phyloP scores from a whole-genome alignment of 345 rosid species.

The Microcos paniculata region DNA sequence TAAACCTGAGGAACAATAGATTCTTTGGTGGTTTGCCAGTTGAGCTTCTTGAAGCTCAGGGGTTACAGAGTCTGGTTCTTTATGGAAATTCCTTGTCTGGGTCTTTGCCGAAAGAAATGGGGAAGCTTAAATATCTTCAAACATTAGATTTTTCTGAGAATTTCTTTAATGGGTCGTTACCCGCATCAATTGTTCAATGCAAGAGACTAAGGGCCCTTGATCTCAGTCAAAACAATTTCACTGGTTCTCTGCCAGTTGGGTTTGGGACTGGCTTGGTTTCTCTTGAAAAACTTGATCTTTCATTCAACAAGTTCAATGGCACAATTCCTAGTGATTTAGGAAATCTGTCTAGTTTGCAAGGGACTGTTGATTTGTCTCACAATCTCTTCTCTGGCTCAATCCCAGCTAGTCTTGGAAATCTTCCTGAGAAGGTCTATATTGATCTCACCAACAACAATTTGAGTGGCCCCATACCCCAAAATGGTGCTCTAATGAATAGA shows the following conservation, averaged over 20 bases:
- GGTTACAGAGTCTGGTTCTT: constrained; percentile 89
- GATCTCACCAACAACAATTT: constrained; percentile 84
- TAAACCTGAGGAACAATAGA: constrained; percentile 79
- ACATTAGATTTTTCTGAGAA: constrained; percentile 84
- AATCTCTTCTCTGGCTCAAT: constrained; percentile 69
- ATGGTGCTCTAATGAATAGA: constrained; percentile 87
- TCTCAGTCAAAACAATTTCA: constrained; percentile 79
- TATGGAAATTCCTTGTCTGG: constrained; percentile 88
- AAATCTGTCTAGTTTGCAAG: constrained; percentile 83
- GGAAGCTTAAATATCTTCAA: constrained; percentile 72
- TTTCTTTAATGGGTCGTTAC: constrained; percentile 71
- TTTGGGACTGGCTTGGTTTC: constrained; percentile 63
- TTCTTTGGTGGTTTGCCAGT: constrained; percentile 64
- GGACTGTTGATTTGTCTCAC: constrained; percentile 94
- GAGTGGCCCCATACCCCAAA: constrained; percentile 95
- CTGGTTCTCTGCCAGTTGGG: constrained; percentile 66
- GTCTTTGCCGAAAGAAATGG: constrained; percentile 64
- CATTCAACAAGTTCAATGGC: constrained; percentile 75
- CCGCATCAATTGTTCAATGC: constrained; percentile 70
- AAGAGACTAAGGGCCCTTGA: constrained; percentile 69
- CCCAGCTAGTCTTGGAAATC: constrained; percentile 79
- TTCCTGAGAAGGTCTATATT: constrained; percentile 94
- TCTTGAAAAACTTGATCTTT: constrained; percentile 76
- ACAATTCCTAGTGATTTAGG: constrained; percentile 73
- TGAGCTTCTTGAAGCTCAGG: constrained; percentile 72